These are phyloP conservation scores for Aspergillus neoniger DNA, from an alignment of 2,329 filamentous ascomycete genomes.

Conservation along the genomic window DNA sequence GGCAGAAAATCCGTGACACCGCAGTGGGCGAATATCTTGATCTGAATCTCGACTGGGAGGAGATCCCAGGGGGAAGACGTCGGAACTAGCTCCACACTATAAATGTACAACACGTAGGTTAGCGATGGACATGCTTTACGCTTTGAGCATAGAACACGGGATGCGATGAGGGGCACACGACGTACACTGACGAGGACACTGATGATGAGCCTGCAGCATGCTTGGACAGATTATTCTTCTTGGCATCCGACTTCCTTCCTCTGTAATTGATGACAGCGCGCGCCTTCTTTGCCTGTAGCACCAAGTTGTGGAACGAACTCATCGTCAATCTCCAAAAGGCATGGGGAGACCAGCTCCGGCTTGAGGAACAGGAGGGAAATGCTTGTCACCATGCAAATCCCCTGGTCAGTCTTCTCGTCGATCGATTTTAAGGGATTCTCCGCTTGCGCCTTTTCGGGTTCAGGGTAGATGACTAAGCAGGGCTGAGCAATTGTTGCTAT, in stretches of 20 bases:
- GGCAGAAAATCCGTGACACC: slow-evolving; percentile 39
- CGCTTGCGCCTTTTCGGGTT: slow-evolving; percentile 5
- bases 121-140: slow-evolving; percentile 6
- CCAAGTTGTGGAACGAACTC: slow-evolving; percentile 37
- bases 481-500: slow-evolving; percentile 11
- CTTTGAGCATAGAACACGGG: background rate
- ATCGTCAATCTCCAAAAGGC: slow-evolving; percentile 32
- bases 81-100: slow-evolving; percentile 27
- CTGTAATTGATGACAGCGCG: slow-evolving; percentile 34
- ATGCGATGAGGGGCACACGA: background rate
- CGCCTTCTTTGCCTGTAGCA: slow-evolving; percentile 35
- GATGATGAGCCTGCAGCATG: slow-evolving; percentile 26
- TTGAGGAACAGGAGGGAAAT: slow-evolving; percentile 13
- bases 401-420: slow-evolving; percentile 1
- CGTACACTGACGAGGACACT: slow-evolving; percentile 29
- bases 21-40: slow-evolving; percentile 45
- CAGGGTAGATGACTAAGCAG: slow-evolving; percentile 9
- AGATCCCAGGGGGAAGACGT: slow-evolving; percentile 41
- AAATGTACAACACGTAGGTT: slow-evolving; percentile 22
- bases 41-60: slow-evolving; percentile 45
- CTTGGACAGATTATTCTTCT: slow-evolving; percentile 27
- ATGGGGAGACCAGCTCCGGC: slow-evolving; percentile 32
- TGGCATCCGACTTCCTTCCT: slow-evolving; percentile 31
- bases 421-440: slow-evolving; percentile 10
- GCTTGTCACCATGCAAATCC: slow-evolving; percentile 12